A percentile compares a stretch with the other conserved stretches of the same genome.
phyloP scores from a whole-genome alignment of 768 basidiomycete genomes.

The Boletus eberwhitei region DNA sequence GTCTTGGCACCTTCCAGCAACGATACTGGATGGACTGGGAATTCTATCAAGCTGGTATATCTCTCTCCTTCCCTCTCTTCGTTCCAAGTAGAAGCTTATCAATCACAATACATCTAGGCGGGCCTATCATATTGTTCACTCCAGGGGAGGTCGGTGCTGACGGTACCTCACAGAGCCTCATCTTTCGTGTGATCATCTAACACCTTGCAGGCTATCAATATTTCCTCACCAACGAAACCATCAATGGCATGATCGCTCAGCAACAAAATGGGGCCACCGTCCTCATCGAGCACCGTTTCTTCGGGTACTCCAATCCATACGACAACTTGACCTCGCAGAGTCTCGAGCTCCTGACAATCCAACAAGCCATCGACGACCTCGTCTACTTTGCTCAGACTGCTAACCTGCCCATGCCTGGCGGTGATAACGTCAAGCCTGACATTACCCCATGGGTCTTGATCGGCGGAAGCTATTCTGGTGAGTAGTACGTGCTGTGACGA shows the following conservation, averaged over 20 bases:
- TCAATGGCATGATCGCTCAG: constrained; percentile 64
- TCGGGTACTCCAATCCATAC: constrained; percentile 70
- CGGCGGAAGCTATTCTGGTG: constrained; percentile 42
- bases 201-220: constrained; percentile 29
- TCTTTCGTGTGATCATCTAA: background rate
- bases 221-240: constrained; percentile 61
- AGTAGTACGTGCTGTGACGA: background rate
- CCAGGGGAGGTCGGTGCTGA: constrained; percentile 64
- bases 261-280: constrained; percentile 61
- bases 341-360: constrained; percentile 58
- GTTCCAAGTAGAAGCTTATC: background rate
- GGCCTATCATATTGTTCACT: constrained; percentile 37
- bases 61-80: background rate
- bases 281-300: constrained; percentile 72
- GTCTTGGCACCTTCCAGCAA: constrained; percentile 71
- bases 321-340: constrained; percentile 57
- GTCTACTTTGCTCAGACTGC: constrained; percentile 68
- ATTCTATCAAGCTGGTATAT: constrained; percentile 52
- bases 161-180: constrained; percentile 13
- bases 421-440: constrained; percentile 56
- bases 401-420: constrained; percentile 62
- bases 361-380: constrained; percentile 73
- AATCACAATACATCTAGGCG: constrained; percentile 8
- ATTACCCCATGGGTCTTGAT: constrained; percentile 41
- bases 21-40: constrained; percentile 71